These are phyloP conservation scores for Claviceps sp. DNA, from an alignment of 2,329 filamentous ascomycete genomes.

Conservation along the genomic window DNA sequence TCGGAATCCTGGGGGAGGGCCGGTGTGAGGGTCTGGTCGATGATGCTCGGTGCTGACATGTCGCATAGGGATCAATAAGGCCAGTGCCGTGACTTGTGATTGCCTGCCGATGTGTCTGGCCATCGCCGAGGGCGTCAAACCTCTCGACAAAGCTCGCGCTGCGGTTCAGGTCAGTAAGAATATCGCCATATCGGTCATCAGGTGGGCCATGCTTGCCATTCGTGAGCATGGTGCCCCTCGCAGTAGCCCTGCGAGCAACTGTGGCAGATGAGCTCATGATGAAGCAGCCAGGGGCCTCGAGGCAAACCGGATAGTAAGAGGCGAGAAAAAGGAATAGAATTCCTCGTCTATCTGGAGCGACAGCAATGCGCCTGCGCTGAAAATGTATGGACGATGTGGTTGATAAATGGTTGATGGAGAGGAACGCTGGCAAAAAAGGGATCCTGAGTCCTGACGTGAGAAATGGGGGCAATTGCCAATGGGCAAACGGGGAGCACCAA, in stretches of 20 bases:
- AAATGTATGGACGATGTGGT: background rate
- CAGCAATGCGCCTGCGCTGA: constrained; percentile 3
- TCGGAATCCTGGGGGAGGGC: constrained; percentile 82
- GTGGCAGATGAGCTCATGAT: constrained; percentile 43
- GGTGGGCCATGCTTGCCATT: constrained; percentile 25
- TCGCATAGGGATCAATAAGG: constrained; percentile 43
- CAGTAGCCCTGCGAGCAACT: constrained; percentile 40
- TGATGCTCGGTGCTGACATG: constrained; percentile 46
- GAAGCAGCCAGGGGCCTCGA: constrained; percentile 1
- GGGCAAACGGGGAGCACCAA: constrained; percentile 2
- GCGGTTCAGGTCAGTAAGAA: constrained; percentile 5
- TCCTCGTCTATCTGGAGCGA: background rate
- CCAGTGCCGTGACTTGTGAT: constrained; percentile 35
- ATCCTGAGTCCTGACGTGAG: background rate
- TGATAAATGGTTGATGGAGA: background rate
- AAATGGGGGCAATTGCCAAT: background rate
- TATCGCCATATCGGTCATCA: background rate
- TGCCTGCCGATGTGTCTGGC: constrained; percentile 33
- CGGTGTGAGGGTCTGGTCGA: constrained; percentile 36
- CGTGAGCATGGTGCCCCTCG: constrained; percentile 38
- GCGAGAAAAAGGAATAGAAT: background rate
- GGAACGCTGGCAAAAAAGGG: background rate
- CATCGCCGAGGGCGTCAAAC: constrained; percentile 32
- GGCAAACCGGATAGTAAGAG: background rate
- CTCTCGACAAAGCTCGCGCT: constrained; percentile 34